Evolutionary conservation across 495 filamentous ascomycete species (phyloP).

Genomic region (Lasiosphaeris hirsuta): DNA sequence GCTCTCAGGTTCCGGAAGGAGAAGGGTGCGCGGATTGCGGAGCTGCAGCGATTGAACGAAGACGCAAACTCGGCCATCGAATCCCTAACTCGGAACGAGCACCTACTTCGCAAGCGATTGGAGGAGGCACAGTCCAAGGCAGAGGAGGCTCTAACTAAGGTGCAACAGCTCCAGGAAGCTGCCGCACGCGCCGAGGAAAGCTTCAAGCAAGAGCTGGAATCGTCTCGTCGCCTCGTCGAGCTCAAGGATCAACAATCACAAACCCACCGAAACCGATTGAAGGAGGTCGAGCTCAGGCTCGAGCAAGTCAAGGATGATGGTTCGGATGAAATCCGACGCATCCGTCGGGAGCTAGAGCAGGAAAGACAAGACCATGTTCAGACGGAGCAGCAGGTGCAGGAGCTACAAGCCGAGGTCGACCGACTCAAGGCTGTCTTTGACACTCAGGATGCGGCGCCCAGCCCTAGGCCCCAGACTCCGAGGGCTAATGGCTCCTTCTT

Average conservation of each 20-base stretch:
- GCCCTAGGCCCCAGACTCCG: slow-evolving; percentile 56
- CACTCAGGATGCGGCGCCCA: slow-evolving; percentile 24
- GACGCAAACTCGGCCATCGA: slow-evolving; percentile 74
- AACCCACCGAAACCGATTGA: slow-evolving; percentile 73
- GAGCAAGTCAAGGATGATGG: slow-evolving; percentile 78
- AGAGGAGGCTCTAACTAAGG: slow-evolving; percentile 73
- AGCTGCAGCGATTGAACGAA: slow-evolving; percentile 84
- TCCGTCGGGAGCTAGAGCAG: slow-evolving; percentile 77
- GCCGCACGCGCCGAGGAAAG: slow-evolving; percentile 73
- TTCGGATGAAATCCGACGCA: slow-evolving; percentile 72
- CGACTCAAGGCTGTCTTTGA: slow-evolving; percentile 51
- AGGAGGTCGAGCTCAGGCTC: slow-evolving; percentile 73
- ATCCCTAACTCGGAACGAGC: slow-evolving; percentile 71
- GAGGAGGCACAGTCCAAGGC: slow-evolving; percentile 82
- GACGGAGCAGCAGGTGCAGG: slow-evolving; percentile 64
- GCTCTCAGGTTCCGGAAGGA: slow-evolving; percentile 90
- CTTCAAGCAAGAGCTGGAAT: slow-evolving; percentile 79
- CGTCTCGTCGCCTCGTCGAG: slow-evolving; percentile 72
- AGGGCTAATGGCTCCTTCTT: slow-evolving; percentile 50
- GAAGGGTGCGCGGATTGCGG: slow-evolving; percentile 78
- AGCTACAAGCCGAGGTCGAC: slow-evolving; percentile 72
- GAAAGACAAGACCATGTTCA: slow-evolving; percentile 69
- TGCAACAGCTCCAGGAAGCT: slow-evolving; percentile 82
- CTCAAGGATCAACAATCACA: slow-evolving; percentile 79
- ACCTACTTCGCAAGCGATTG: slow-evolving; percentile 71